These are phyloP conservation scores for Quercus bicolor DNA, from an alignment of 306 rosid species.

Conservation along the genomic window DNA sequence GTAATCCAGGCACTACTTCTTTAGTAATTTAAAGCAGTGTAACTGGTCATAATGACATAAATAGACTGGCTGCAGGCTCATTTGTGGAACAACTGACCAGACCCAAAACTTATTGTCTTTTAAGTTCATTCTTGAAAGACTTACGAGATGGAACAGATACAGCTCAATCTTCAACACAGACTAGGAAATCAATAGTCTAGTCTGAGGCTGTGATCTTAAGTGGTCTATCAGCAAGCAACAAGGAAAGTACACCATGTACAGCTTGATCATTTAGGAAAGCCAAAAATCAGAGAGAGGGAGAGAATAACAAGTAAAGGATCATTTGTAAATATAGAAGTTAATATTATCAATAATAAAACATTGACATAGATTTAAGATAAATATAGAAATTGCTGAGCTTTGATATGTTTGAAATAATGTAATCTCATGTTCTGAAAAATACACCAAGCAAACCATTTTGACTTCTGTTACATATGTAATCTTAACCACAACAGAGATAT, in stretches of 20 bases:
- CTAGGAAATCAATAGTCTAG: neutral
- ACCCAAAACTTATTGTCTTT: neutral
- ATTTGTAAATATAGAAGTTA: neutral
- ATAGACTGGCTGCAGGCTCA: neutral
- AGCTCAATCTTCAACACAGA: neutral
- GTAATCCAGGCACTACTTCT: neutral
- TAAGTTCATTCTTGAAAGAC: neutral
- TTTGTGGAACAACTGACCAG: slow-evolving; percentile 1
- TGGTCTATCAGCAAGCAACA: neutral
- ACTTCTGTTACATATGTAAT: neutral
- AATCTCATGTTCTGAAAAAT: neutral
- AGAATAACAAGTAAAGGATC: neutral
- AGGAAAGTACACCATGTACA: neutral
- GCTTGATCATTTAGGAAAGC: neutral
- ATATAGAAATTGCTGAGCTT: neutral
- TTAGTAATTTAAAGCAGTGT: neutral
- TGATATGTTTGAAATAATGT: neutral
- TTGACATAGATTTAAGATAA: neutral
- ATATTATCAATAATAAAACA: neutral
- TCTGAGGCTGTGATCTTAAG: neutral
- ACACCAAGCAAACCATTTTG: neutral
- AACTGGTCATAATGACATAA: neutral
- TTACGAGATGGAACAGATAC: neutral
- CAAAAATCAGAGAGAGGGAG: neutral
- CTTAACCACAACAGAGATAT: neutral